Conservation (phyloP, 345 rosid species). For the Salix purpurea region DNA sequence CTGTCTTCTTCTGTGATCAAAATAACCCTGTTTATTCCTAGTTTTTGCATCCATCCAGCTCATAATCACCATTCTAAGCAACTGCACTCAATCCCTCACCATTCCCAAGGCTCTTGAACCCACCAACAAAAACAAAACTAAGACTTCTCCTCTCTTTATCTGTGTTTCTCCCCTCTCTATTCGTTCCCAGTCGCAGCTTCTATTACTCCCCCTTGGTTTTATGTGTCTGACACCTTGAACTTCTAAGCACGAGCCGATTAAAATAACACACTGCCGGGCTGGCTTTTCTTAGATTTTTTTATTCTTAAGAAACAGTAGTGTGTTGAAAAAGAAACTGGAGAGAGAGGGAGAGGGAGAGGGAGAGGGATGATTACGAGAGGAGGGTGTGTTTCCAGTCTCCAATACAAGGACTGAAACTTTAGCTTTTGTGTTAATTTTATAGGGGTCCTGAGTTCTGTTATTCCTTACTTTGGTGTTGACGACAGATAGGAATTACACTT, state of each 20-base stretch:
- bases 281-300: slow-evolving; percentile 37
- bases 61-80: slow-evolving; percentile 32
- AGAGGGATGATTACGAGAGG: background rate
- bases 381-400: slow-evolving; percentile 48
- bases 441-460: slow-evolving; percentile 34
- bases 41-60: slow-evolving; percentile 42
- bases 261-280: slow-evolving; percentile 29
- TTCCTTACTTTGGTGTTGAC: slow-evolving; percentile 50
- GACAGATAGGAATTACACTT: slow-evolving; percentile 43
- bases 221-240: slow-evolving; percentile 29
- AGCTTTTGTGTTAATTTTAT: slow-evolving; percentile 38
- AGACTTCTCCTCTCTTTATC: background rate
- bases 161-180: slow-evolving; percentile 11
- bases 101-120: slow-evolving; percentile 36
- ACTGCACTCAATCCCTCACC: slow-evolving; percentile 37
- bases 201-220: slow-evolving; percentile 31
- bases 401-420: slow-evolving; percentile 57
- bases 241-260: slow-evolving; percentile 24
- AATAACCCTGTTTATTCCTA: slow-evolving; percentile 48
- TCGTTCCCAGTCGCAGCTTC: slow-evolving; percentile 27
- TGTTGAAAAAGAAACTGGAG: background rate
- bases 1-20: slow-evolving; percentile 53
- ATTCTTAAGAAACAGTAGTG: background rate
- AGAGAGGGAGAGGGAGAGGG: slow-evolving; percentile 22
- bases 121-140: slow-evolving; percentile 11